Conservation (phyloP, 768 basidiomycete genomes). For the Suillus occidentalis region DNA sequence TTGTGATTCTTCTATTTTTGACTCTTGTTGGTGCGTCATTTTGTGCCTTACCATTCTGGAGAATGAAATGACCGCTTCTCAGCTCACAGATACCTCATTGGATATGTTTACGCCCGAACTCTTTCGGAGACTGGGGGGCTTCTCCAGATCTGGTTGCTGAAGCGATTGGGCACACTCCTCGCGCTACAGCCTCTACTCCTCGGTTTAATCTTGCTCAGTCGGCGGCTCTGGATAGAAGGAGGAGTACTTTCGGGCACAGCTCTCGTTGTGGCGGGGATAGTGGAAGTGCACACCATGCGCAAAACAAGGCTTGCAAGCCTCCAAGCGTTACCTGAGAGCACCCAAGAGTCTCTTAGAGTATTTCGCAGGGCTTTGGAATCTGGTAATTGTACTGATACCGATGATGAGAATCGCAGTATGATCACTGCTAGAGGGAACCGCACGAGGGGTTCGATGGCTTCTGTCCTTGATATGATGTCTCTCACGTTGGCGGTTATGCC, state of each 20-base stretch:
- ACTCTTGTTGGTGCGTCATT: slow-evolving; percentile 59
- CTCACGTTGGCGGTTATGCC: slow-evolving; percentile 74
- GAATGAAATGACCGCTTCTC: slow-evolving; percentile 1
- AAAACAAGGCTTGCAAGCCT: slow-evolving; percentile 51
- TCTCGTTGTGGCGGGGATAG: slow-evolving; percentile 50
- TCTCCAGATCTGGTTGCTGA: slow-evolving; percentile 73
- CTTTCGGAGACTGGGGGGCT: slow-evolving; percentile 75
- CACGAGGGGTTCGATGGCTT: slow-evolving; percentile 72
- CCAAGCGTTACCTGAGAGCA: slow-evolving; percentile 52
- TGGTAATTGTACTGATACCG: slow-evolving; percentile 33
- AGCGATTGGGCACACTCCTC: slow-evolving; percentile 68
- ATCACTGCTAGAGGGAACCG: slow-evolving; percentile 38
- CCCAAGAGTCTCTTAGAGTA: slow-evolving; percentile 55
- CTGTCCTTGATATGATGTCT: slow-evolving; percentile 85
- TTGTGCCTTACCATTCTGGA: not conserved
- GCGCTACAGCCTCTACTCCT: slow-evolving; percentile 74
- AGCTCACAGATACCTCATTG: slow-evolving; percentile 82
- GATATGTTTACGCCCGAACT: slow-evolving; percentile 74
- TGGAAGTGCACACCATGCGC: slow-evolving; percentile 57
- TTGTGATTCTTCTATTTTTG: slow-evolving; percentile 61
- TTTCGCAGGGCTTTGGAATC: slow-evolving; percentile 49
- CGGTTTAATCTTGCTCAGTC: slow-evolving; percentile 68
- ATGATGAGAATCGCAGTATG: slow-evolving; percentile 53
- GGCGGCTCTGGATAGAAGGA: slow-evolving; percentile 71
- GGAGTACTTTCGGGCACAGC: slow-evolving; percentile 60